Percentiles rank a stretch among this genome's conserved stretches.
Evolutionary conservation across 768 basidiomycete species (phyloP).

Genomic region (Suillus sp.): DNA sequence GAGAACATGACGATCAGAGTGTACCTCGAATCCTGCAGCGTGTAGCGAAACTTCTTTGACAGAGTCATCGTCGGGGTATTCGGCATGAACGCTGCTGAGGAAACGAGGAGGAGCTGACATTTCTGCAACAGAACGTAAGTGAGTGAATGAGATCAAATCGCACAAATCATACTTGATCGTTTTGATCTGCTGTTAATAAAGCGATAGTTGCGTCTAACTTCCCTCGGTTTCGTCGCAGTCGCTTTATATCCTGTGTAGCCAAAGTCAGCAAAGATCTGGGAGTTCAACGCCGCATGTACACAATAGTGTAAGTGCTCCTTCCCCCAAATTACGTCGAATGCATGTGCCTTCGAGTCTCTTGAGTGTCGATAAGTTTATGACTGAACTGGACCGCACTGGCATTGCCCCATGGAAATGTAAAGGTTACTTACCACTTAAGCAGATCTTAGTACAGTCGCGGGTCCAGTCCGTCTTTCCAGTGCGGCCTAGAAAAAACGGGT

Average conservation of each 20-base stretch:
- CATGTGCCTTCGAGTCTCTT: not conserved
- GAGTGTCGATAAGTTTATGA: not conserved
- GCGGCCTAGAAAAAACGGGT: not conserved
- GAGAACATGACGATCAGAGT: constrained; percentile 8
- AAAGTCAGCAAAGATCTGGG: not conserved
- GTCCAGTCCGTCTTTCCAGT: not conserved
- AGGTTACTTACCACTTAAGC: not conserved
- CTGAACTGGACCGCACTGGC: not conserved
- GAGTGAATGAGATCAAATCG: not conserved
- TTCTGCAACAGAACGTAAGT: not conserved
- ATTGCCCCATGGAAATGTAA: not conserved
- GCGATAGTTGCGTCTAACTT: too few relatives aligned
- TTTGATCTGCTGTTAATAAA: not conserved
- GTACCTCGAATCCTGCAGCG: constrained; percentile 16
- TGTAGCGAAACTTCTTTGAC: constrained; percentile 20
- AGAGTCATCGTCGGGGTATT: constrained; percentile 14
- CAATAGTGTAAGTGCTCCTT: not conserved
- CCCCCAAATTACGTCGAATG: not conserved
- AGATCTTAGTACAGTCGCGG: not conserved
- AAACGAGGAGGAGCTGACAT: not conserved
- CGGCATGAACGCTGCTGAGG: not conserved
- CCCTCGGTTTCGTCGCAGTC: not conserved
- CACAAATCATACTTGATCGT: not conserved
- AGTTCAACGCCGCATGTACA: not conserved
- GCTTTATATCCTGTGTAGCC: not conserved